A percentile compares a stretch with the other conserved stretches of the same genome.
phyloP scores from a whole-genome alignment of 306 rosid species.

The Cucurbita ficifolia region DNA sequence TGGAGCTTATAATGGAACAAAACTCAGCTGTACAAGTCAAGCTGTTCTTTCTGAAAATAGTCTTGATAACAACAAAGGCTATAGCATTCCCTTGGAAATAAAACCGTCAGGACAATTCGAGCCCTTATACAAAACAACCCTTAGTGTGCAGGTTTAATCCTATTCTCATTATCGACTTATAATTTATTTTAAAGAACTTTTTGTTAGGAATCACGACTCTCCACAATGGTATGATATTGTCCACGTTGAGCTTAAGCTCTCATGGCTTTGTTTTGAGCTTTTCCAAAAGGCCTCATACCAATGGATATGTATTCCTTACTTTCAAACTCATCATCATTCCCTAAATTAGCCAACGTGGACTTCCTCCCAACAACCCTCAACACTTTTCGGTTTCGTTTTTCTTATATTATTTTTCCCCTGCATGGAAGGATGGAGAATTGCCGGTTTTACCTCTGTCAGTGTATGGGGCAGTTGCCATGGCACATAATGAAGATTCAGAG shows the following conservation, averaged over 20 bases:
- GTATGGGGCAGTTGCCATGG: constrained; percentile 91
- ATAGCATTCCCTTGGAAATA: constrained; percentile 63
- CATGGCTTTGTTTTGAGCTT: no score
- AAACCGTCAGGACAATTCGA: constrained; percentile 93
- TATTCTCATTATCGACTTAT: neutral
- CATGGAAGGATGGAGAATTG: constrained; percentile 80
- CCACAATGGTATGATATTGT: no score
- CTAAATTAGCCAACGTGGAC: no score
- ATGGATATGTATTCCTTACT: no score
- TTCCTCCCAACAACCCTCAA: no score
- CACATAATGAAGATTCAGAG: constrained; percentile 73
- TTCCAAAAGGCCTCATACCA: no score
- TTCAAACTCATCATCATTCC: no score
- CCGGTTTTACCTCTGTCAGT: constrained; percentile 91
- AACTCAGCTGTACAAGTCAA: constrained; percentile 51
- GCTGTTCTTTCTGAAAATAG: constrained; percentile 68
- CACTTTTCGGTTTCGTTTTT: neutral
- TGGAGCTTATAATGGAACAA: constrained; percentile 67
- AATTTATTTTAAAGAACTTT: neutral
- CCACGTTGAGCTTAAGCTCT: no score
- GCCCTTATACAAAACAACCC: constrained; percentile 65
- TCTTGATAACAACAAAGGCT: constrained; percentile 37
- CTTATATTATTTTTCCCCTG: neutral
- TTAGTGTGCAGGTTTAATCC: constrained; percentile 58
- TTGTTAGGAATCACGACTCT: no score